Evolutionary conservation across 2,329 filamentous ascomycete genomes (phyloP), one percentile per base, ranked within the genome.

Genomic region (Penicillium nordicum): DNA sequence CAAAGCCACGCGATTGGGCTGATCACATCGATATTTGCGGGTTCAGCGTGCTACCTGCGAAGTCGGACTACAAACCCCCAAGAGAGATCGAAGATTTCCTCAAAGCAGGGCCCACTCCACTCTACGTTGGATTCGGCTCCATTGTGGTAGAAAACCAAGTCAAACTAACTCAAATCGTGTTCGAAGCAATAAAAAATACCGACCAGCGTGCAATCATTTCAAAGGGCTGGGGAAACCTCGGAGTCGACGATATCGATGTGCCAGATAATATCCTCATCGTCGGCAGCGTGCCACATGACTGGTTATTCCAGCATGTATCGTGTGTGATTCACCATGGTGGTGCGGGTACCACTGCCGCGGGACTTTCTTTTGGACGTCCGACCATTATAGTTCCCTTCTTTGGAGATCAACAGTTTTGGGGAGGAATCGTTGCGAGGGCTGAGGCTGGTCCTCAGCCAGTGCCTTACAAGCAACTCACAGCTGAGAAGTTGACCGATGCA

Each of bases 371-470:
- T 1, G 91, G 90, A 25, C 86, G 86, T 52, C 91, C 91, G 2
- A 96, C 91, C 0, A 83, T 94, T 2, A 82, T 96, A 3, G 86
- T 96, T 0, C 91, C 91, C 0, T 96, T 96, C 76, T 96, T 92
- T 67, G 89, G 89, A 1, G 89, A 93, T 64, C 89, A 93, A 70
- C 87, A 87, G 0, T 93, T 92, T 67, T 92, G 89, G 89, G 89
- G 89, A 8, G 80, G 85, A 10, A 92, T 92, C 82, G 84, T 92
- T 38, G 82, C 86, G 0, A 81, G 79, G 57, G 88, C 89, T 7
- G 87, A 88, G 10, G 89, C 89, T 6, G 89, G 89, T 0, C 88
- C 89, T 0, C 74, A 79, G 1, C 88, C 89, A 0, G 84, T 91
- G 47, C 86, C 86, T 0, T 84, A 88, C 69, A 88, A 88, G 62